Base-by-base conservation (phyloP, 768 basidiomycete genomes). In the Chiua virens region DNA sequence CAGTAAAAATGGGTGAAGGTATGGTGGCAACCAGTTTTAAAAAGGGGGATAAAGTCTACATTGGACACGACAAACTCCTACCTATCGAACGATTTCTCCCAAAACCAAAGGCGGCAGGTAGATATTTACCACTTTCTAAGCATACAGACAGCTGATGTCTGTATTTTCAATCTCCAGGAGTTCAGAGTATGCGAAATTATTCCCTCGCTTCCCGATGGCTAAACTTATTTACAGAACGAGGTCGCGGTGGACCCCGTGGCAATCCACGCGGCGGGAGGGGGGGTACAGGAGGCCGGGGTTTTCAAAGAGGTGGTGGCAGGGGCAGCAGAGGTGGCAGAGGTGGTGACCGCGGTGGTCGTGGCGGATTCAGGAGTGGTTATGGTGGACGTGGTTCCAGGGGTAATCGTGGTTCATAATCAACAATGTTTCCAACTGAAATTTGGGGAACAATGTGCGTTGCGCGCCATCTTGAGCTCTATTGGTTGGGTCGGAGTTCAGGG, bases 41-140 rank as follows among this genome's bases (percentile, higher is more conserved):
- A 74, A 91, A 89, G 64, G 97, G 97, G 40, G 97, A 99, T 75
- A 98, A 96, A 68, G 91, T 99, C 39, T 99, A 91, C 70, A 98
- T 99, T 65, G 91, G 85, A 36, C 87, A 87, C n/a, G 97, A 99
- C 75, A 98, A 98, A 72, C 81, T 98, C 47, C 76, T 99, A 36
- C 96, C 97, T 8, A 86, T 98, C 47, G 97, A 99, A 55, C 78
- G 97, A 58, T 99, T 99, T 75, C 75, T 99, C 55, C 97, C 97
- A 8, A 98, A 93, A 75, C 95, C 96, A 47, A 98, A 97, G 76
- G 75, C 78, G 18, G 78, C 71, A 51, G 91, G 88, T 71, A 88
- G 79, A 76, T n/a, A 59, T 47, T 75, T 68, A 23, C 57, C 25
- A 46, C 38, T 51, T 32, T 52, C 44, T 51, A 37, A 60, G 18